phyloP scores from a whole-genome alignment of 495 filamentous ascomycete species.

The Ramalina intermedia region DNA sequence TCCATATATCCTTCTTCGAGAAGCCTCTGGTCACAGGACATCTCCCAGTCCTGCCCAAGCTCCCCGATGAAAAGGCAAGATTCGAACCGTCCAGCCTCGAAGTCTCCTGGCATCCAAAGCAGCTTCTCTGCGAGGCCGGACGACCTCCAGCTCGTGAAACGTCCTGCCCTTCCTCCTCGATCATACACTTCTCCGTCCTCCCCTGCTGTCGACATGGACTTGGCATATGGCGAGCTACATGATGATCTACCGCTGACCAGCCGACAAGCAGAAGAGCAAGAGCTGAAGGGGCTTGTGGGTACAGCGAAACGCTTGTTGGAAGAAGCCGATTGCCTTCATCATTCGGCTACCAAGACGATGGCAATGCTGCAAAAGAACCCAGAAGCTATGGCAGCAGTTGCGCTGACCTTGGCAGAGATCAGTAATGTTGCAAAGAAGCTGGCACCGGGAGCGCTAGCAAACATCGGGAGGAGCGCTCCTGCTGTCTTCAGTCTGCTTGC shows the following conservation, averaged over 20 bases:
- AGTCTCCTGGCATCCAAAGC: conserved; percentile 24
- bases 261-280: conserved; percentile 26
- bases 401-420: conserved; percentile 83
- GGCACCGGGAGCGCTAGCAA: conserved; percentile 60
- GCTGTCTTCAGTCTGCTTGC: conserved; percentile 75
- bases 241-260: conserved; percentile 28
- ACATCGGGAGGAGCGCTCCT: conserved; percentile 66
- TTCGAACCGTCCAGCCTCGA: conserved; percentile 3
- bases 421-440: conserved; percentile 69
- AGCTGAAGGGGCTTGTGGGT: conserved; percentile 50
- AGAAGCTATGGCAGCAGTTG: conserved; percentile 87
- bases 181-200: conserved; percentile 13
- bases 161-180: conserved; percentile 7
- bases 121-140: conserved; percentile 26
- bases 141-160: neutral
- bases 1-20: conserved; percentile 7
- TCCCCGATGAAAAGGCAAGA: neutral
- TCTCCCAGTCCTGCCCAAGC: conserved; percentile 1
- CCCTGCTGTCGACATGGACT: conserved; percentile 58
- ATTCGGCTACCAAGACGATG: conserved; percentile 72
- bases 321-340: conserved; percentile 76
- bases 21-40: conserved; percentile 8
- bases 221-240: conserved; percentile 67
- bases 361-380: conserved; percentile 79
- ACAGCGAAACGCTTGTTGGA: conserved; percentile 60